Evolutionary conservation across 345 rosid species (phyloP).

Genomic region (Hibiscus mutabilis): DNA sequence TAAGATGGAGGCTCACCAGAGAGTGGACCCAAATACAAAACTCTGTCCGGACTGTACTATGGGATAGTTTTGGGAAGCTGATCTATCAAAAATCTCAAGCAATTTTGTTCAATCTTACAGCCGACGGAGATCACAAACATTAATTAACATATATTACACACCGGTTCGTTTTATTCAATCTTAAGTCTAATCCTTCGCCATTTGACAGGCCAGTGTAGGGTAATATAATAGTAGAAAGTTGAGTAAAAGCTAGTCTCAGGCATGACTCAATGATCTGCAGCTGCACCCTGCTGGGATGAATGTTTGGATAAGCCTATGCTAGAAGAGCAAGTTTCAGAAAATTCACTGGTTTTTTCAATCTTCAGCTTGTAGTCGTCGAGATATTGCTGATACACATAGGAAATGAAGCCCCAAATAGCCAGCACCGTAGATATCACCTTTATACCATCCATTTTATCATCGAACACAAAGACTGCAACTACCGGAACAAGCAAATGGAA

Average conservation of each 20-base stretch:
- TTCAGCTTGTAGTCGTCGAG: background rate
- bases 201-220: background rate
- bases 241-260: background rate
- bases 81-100: slow-evolving; percentile 7
- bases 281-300: background rate
- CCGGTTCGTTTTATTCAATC: background rate
- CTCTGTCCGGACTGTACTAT: slow-evolving; percentile 28
- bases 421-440: slow-evolving; percentile 47
- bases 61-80: background rate
- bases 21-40: slow-evolving; percentile 90
- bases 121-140: background rate
- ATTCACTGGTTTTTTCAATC: background rate
- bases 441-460: slow-evolving; percentile 44
- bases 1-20: slow-evolving; percentile 92
- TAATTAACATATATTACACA: background rate
- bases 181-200: background rate
- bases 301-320: background rate
- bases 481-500: slow-evolving; percentile 59
- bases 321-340: background rate
- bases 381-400: slow-evolving; percentile 47
- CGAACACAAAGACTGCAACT: slow-evolving; percentile 39
- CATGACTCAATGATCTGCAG: background rate
- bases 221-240: background rate
- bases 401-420: slow-evolving; percentile 51
- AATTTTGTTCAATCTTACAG: background rate